Percentiles rank a stretch among this genome's conserved stretches.
phyloP scores from a whole-genome alignment of 768 basidiomycete genomes.

The Cyclocybe cylindracea region DNA sequence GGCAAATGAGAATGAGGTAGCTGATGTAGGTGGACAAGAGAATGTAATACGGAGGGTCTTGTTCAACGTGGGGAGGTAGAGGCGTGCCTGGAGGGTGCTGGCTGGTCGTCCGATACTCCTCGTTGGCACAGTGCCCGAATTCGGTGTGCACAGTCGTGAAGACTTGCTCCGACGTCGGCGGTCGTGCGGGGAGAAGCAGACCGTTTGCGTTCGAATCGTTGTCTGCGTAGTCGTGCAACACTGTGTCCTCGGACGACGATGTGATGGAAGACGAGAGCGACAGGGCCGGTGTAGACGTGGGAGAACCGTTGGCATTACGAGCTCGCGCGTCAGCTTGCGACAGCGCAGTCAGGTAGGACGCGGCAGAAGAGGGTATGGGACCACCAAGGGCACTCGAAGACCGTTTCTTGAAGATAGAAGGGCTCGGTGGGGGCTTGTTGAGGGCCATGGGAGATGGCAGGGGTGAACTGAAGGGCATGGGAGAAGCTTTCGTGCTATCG shows the following conservation, averaged over 20 bases:
- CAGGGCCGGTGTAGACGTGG: constrained; percentile 68
- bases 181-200: constrained; percentile 59
- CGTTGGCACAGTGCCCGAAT: constrained; percentile 88
- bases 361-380: constrained; percentile 32
- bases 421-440: constrained; percentile 45
- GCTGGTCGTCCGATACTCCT: constrained; percentile 68
- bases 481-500: too few species aligned
- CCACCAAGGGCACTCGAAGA: constrained; percentile 30
- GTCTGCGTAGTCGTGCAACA: constrained; percentile 57
- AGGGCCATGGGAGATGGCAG: constrained; percentile 66
- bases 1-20: constrained; percentile 87
- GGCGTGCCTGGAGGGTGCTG: constrained; percentile 54
- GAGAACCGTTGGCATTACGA: constrained; percentile 40
- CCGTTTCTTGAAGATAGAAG: constrained; percentile 65
- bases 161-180: constrained; percentile 80
- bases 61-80: constrained; percentile 58
- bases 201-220: constrained; percentile 47
- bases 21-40: constrained; percentile 90
- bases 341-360: constrained; percentile 44
- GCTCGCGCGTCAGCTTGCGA: constrained; percentile 65
- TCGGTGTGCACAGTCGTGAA: constrained; percentile 84
- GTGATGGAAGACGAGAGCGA: constrained; percentile 77
- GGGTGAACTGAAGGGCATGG: constrained; percentile 18
- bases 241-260: constrained; percentile 65
- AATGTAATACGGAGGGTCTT: constrained; percentile 92